Conservation (phyloP, 495 filamentous ascomycete species). For the Parathielavia hyrcaniae region DNA sequence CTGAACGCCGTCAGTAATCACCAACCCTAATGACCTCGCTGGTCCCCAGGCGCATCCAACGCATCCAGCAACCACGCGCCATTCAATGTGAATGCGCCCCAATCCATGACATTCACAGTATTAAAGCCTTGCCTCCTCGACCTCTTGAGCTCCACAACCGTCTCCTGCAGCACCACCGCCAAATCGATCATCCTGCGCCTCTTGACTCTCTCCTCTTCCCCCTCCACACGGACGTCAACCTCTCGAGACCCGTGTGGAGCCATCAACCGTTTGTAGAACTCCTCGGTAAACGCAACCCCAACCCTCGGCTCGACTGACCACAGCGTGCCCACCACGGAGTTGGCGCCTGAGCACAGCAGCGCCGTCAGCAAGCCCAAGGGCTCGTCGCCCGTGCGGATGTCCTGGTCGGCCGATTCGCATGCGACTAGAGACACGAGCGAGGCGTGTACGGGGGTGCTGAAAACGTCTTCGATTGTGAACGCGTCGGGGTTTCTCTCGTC, state of each 20-base stretch:
- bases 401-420: slow-evolving; percentile 3
- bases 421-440: slow-evolving; percentile 4
- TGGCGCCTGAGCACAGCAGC: slow-evolving; percentile 6
- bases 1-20: no score
- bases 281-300: slow-evolving; percentile 1
- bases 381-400: slow-evolving; percentile 1
- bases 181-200: slow-evolving; percentile 1
- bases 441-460: background rate
- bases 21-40: no score
- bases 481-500: background rate
- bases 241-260: no score
- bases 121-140: background rate
- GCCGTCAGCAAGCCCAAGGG: slow-evolving; percentile 1
- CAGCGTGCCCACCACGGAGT: background rate
- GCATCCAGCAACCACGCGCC: no score
- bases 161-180: background rate
- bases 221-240: no score
- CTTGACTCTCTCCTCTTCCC: background rate
- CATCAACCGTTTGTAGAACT: background rate
- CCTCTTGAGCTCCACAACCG: background rate
- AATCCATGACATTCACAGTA: no score
- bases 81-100: no score
- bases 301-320: background rate
- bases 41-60: no score
- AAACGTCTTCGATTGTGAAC: background rate